Conservation (phyloP, 495 filamentous ascomycete genomes). For the Annulohypoxylon stygium region DNA sequence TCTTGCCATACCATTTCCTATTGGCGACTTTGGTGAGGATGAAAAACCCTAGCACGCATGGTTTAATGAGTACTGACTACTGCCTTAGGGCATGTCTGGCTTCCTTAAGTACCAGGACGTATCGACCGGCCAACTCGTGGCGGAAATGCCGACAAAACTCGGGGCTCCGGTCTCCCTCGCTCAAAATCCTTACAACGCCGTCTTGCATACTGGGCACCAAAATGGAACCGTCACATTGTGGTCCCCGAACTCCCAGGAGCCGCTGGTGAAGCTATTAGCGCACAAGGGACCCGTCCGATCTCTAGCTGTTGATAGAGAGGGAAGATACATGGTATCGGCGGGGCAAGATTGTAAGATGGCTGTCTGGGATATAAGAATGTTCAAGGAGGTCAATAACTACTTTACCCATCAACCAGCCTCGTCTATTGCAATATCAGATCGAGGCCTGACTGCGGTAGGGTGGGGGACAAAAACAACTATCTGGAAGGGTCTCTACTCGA, state of each 20-base stretch:
- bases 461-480: constrained; percentile 92
- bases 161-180: constrained; percentile 86
- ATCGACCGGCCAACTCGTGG: constrained; percentile 87
- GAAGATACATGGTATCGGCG: constrained; percentile 94
- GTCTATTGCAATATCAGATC: constrained; percentile 87
- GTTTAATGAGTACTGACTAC: constrained; percentile 44
- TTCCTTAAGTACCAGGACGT: constrained; percentile 95
- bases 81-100: constrained; percentile 77
- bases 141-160: constrained; percentile 83
- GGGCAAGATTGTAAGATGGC: constrained; percentile 93
- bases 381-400: constrained; percentile 91
- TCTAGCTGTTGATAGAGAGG: constrained; percentile 86
- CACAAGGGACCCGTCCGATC: constrained; percentile 93
- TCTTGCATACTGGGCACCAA: constrained; percentile 90
- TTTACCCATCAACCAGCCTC: constrained; percentile 88
- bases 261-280: constrained; percentile 93
- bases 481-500: constrained; percentile 89
- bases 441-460: constrained; percentile 85
- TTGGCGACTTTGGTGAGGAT: constrained; percentile 81
- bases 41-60: not conserved
- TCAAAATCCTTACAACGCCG: constrained; percentile 92
- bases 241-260: constrained; percentile 91
- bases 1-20: constrained; percentile 95
- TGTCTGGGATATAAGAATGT: constrained; percentile 96
- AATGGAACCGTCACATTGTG: constrained; percentile 94